A percentile compares a stretch with the other conserved stretches of the same genome.
phyloP scores from a whole-genome alignment of 805 yeast genomes.

The Hanseniaspora thailandica region DNA sequence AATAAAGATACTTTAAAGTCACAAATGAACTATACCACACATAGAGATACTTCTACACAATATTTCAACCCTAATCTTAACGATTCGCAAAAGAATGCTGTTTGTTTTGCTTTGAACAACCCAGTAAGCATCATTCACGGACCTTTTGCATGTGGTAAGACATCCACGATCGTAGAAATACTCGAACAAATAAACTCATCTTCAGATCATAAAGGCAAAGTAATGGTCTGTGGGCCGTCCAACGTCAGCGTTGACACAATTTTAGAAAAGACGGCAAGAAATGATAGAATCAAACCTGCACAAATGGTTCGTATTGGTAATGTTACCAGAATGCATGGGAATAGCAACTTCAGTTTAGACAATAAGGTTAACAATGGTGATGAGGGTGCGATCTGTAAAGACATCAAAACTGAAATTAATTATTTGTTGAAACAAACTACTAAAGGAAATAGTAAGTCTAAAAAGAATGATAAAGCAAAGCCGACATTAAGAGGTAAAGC shows the following conservation, averaged over 20 bases:
- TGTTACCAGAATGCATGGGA: constrained; percentile 68
- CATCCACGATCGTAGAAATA: constrained; percentile 72
- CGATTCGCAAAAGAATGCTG: constrained; percentile 61
- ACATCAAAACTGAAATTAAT: constrained; percentile 60
- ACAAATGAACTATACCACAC: neutral
- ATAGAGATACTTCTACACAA: constrained; percentile 4
- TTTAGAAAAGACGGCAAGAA: constrained; percentile 50
- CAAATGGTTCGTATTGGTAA: constrained; percentile 78
- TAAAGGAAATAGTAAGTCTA: constrained; percentile 19
- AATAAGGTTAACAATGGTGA: constrained; percentile 49
- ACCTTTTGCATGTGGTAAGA: constrained; percentile 74
- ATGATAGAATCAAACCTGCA: constrained; percentile 30
- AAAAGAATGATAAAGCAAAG: constrained; percentile 50
- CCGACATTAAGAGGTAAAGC: constrained; percentile 52
- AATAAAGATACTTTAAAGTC: constrained; percentile 12
- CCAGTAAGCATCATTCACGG: constrained; percentile 56
- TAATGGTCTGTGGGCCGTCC: constrained; percentile 88
- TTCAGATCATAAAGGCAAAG: constrained; percentile 37
- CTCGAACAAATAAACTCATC: constrained; percentile 50
- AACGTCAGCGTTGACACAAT: constrained; percentile 87
- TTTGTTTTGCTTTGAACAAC: constrained; percentile 50
- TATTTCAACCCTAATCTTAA: constrained; percentile 31
- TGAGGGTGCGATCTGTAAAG: constrained; percentile 50
- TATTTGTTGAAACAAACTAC: constrained; percentile 32
- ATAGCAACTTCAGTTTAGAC: constrained; percentile 64